Percentiles rank a stretch among this genome's conserved stretches.
phyloP scores from a whole-genome alignment of 495 filamentous ascomycete species.

The Parathielavia appendiculata region DNA sequence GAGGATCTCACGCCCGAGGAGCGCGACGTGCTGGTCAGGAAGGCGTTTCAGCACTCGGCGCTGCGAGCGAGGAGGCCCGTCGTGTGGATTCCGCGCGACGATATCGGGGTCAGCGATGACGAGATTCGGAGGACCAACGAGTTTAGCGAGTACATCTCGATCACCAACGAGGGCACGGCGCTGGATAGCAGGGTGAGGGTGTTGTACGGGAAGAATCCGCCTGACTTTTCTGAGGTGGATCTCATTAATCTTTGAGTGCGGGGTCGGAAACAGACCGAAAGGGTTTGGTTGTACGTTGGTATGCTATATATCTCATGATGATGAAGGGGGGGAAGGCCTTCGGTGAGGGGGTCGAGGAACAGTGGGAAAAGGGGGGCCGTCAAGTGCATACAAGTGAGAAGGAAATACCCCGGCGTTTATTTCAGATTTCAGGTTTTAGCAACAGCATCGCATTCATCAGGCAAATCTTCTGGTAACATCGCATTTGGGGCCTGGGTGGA shows the following conservation, averaged over 20 bases:
- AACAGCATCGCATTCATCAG: neutral
- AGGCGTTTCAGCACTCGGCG: constrained; percentile 88
- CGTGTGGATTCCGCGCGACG: constrained; percentile 92
- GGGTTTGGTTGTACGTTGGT: too few relatives aligned
- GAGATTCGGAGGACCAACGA: constrained; percentile 73
- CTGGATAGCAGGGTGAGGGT: constrained; percentile 78
- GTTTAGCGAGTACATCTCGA: constrained; percentile 82
- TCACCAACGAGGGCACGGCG: constrained; percentile 85
- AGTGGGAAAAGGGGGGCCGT: neutral
- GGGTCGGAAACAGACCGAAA: too few relatives aligned
- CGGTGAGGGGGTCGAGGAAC: neutral
- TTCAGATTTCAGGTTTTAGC: neutral
- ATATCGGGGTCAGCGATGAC: constrained; percentile 85
- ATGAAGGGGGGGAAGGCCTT: too few relatives aligned
- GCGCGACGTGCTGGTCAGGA: constrained; percentile 76
- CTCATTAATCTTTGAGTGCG: constrained; percentile 65
- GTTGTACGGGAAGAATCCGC: constrained; percentile 82
- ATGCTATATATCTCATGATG: too few relatives aligned
- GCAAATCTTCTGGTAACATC: too few relatives aligned
- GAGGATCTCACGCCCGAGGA: constrained; percentile 92
- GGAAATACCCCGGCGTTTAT: constrained; percentile 13
- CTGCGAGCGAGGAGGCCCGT: constrained; percentile 79
- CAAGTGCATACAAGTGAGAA: neutral
- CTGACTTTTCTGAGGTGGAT: constrained; percentile 89
- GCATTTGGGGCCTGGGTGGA: neutral